Evolutionary conservation across 495 filamentous ascomycete genomes (phyloP).

Genomic region (Xylaria flabelliformis): DNA sequence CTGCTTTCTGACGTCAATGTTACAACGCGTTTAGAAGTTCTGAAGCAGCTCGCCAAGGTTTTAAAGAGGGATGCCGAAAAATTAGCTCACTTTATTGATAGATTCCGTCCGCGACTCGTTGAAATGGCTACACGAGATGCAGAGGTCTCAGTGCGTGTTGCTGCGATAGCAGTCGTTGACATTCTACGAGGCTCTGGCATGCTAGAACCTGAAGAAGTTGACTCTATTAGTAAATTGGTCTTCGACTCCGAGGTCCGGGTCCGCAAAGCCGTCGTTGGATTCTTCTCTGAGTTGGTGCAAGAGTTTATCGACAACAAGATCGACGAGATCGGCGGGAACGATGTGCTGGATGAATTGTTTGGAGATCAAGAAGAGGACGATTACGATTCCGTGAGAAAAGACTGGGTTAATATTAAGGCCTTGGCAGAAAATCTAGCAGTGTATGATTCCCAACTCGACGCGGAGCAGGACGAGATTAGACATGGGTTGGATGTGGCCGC

Average conservation of each 20-base stretch:
- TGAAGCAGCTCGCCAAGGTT: constrained; percentile 80
- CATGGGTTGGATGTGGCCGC: constrained; percentile 52
- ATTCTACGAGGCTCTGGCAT: constrained; percentile 82
- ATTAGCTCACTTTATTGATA: constrained; percentile 85
- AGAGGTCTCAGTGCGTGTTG: constrained; percentile 76
- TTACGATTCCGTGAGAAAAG: constrained; percentile 72
- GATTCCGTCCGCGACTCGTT: constrained; percentile 84
- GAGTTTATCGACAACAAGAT: constrained; percentile 80
- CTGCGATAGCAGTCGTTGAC: constrained; percentile 79
- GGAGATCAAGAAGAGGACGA: constrained; percentile 80
- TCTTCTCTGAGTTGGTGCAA: constrained; percentile 85
- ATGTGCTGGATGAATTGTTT: constrained; percentile 66
- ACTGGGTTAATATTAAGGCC: constrained; percentile 92
- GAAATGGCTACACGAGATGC: constrained; percentile 89
- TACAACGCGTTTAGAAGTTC: constrained; percentile 72
- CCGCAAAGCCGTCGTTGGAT: constrained; percentile 83
- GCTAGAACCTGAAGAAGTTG: constrained; percentile 89
- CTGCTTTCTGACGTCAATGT: constrained; percentile 79
- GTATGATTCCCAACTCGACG: constrained; percentile 68
- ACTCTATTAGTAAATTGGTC: constrained; percentile 80
- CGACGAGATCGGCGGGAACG: constrained; percentile 77
- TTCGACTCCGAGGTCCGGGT: constrained; percentile 85
- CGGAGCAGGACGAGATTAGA: constrained; percentile 49
- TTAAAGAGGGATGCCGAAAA: constrained; percentile 80
- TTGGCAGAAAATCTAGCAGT: constrained; percentile 80